These are phyloP conservation scores for Tolypocladium amazonense DNA, from an alignment of 2,329 filamentous ascomycete species.

Conservation along the genomic window DNA sequence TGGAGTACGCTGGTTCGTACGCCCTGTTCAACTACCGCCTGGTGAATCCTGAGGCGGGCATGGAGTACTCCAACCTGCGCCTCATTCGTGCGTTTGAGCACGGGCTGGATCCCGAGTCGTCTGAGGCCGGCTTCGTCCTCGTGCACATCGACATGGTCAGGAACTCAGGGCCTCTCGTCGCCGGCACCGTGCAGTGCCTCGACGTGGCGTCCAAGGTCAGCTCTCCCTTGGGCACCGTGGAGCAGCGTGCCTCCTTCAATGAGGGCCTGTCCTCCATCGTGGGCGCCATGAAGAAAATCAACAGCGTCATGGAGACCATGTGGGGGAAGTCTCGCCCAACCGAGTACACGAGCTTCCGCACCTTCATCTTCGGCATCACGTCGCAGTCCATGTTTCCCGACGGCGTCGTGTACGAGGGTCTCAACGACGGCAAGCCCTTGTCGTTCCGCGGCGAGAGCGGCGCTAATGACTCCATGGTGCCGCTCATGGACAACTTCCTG, in stretches of 20 bases:
- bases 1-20: slow-evolving; percentile 69
- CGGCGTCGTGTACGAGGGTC: slow-evolving; percentile 81
- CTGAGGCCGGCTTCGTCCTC: slow-evolving; percentile 91
- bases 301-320: slow-evolving; percentile 79
- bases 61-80: slow-evolving; percentile 59
- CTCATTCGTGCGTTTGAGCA: slow-evolving; percentile 86
- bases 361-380: slow-evolving; percentile 95
- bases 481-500: slow-evolving; percentile 78
- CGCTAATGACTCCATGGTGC: slow-evolving; percentile 91
- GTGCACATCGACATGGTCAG: slow-evolving; percentile 94
- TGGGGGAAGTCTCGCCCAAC: slow-evolving; percentile 78
- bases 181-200: slow-evolving; percentile 59
- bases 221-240: slow-evolving; percentile 9
- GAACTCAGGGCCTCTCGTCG: slow-evolving; percentile 68
- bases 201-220: slow-evolving; percentile 31
- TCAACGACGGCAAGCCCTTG: slow-evolving; percentile 58
- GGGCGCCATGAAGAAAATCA: slow-evolving; percentile 51
- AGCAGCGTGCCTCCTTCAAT: slow-evolving; percentile 49
- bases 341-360: slow-evolving; percentile 82
- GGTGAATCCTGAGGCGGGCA: slow-evolving; percentile 41
- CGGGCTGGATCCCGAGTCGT: slow-evolving; percentile 75
- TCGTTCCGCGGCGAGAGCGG: slow-evolving; percentile 87
- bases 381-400: slow-evolving; percentile 89
- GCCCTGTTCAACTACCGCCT: slow-evolving; percentile 59
- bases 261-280: slow-evolving; percentile 52